Evolutionary conservation across 2,329 filamentous ascomycete genomes (phyloP), one percentile per base, ranked within the genome.

Genomic region (Alternaria burnsii): DNA sequence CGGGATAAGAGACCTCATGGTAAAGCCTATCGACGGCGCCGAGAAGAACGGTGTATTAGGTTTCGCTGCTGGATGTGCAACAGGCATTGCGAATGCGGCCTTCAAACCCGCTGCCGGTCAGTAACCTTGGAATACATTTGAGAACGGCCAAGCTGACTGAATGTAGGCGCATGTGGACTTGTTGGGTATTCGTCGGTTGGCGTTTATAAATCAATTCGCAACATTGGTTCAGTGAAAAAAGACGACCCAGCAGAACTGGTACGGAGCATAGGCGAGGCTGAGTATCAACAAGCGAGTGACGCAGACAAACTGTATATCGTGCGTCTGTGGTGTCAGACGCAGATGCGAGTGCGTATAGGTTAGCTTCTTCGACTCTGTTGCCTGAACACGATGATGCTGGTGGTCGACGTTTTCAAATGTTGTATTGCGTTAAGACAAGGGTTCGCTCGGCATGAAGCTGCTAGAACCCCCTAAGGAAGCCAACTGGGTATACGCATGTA

Each of bases 1-100:
- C 71, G 93, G 92, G 1, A 85, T 94, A 22, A 87, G 90, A 2
- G 93, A 92, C 0, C 81, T 96, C 4, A 84, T 94, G n/a, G 93
- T 87, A 0, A 92, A 95, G 68, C 93, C 93, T 0, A 74, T 89
- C 1, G 83, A 85, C 58, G 93, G 88, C 14, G 87, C 86, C 9
- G 84, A 85, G 70, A 86, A 90, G 61, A 85, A 87, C 57, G 88
- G 88, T 2, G 71, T 80, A 3, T 80, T 80, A 4, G 93, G 93
- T 1, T 81, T 93, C 7, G 74, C 92, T 9, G 94, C 93, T 75
- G 92, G 92, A 0, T 82, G 96, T 41, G 92, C 89, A 1, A 95
- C 92, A 75, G 93, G 93, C 0, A 84, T 96, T 11, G 85, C 83
- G 0, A 87, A 88, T 0, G 81, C 89, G 16, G 80, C 89, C 3